Evolutionary conservation across 2,329 filamentous ascomycete species (phyloP).

Genomic region (Fusarium illudens): DNA sequence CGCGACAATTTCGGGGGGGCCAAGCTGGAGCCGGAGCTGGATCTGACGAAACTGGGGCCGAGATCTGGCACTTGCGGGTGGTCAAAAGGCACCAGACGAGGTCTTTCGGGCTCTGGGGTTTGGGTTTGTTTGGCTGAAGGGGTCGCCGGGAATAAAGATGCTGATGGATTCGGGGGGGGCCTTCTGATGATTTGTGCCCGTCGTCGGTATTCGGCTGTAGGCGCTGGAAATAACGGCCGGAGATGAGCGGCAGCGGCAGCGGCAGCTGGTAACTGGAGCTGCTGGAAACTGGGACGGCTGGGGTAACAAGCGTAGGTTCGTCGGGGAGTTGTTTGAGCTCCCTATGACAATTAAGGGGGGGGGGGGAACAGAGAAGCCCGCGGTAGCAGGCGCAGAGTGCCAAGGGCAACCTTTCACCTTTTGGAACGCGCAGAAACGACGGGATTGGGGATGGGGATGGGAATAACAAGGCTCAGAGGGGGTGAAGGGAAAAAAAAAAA

Average conservation of each 20-base stretch:
- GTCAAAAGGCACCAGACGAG: conserved; percentile 7
- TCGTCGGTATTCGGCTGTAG: conserved; percentile 36
- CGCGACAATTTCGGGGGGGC: conserved; percentile 17
- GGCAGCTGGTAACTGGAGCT: conserved; percentile 8
- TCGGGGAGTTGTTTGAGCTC: not conserved
- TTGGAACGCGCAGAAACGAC: not conserved
- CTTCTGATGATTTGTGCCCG: conserved; percentile 16
- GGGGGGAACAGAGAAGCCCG: not conserved
- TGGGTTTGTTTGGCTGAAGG: conserved; percentile 17
- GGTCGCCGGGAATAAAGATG: conserved; percentile 23
- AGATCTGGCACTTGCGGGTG: conserved; percentile 21
- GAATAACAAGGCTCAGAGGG: conserved; percentile 31
- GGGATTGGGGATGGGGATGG: conserved; percentile 18
- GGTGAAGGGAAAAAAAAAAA: conserved; percentile 3
- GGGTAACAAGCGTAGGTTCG: not conserved
- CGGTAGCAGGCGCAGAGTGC: not conserved
- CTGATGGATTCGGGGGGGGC: not conserved
- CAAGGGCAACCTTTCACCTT: conserved; percentile 9
- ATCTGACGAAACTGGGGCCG: conserved; percentile 26
- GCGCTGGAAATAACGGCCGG: conserved; percentile 45
- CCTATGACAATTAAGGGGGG: not conserved
- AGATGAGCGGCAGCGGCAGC: conserved; percentile 27
- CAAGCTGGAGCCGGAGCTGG: not conserved
- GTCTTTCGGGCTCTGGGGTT: conserved; percentile 4
- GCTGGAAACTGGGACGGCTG: not conserved